Base-by-base conservation (phyloP, 2,329 filamentous ascomycete species). In the Cyphellophora europaea region DNA sequence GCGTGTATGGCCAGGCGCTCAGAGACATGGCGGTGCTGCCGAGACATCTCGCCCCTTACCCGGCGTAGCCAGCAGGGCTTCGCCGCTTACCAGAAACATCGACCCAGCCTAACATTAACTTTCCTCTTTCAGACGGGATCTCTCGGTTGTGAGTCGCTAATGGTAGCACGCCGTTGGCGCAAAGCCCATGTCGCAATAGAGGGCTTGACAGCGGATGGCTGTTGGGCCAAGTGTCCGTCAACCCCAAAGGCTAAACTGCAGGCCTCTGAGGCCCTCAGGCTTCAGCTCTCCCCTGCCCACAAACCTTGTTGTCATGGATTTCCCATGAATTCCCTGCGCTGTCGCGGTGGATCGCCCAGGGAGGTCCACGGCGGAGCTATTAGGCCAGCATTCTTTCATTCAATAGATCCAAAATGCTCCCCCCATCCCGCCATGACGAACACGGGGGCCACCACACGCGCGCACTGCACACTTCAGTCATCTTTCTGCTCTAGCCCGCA, bases 221-320 rank as follows among this genome's bases (percentile, higher is more conserved):
- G 8, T 25, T 25, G 36, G 44, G 37, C 42, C 36, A 44, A 43
- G 38, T 38, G 35, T 40, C 44, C 40, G 45, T 45, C 44, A 43
- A 36, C 41, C 35, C 31, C 40, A 39, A 38, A 43, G 19, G 30
- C 44, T 44, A 47, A 41, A 38, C 36, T n/a, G n/a, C 38, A 41
- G 19, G 35, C 33, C 35, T 18, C 17, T 19, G 15, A 32, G 23
- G 12, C 16, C 15, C 27, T 16, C n/a, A 31, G 19, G 14, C 35
- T 37, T 40, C 43, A 49, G 45, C 43, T 39, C 34, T 25, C 36
- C 35, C 42, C 38, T 42, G 41, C 41, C 35, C 43, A 38, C 40
- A n/a, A n/a, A n/a, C 30, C 30, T 21, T 27, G 30, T 15, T 32
- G 27, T 12, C 18, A 37, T 28, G 27, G n/a, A 18, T 16, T 37